phyloP scores from a whole-genome alignment of 1,284 basidiomycete species.

The Erythrobasidium hasegawianum region DNA sequence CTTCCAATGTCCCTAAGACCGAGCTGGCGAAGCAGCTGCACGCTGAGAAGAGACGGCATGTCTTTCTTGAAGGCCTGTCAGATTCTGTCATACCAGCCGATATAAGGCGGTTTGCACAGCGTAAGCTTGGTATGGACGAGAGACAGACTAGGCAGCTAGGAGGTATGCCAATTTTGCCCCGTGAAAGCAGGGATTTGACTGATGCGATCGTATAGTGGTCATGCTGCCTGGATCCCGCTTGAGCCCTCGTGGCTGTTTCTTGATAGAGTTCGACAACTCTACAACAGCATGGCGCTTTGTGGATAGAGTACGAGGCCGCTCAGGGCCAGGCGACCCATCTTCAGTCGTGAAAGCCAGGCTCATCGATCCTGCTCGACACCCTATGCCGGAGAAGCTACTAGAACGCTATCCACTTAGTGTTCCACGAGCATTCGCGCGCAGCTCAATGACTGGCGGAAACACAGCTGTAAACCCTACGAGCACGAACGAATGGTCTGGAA shows the following conservation, averaged over 20 bases:
- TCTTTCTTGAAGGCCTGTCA: background rate
- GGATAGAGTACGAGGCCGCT: background rate
- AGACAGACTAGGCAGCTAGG: background rate
- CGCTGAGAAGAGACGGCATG: background rate
- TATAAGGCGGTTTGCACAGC: background rate
- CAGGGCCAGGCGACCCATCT: conserved; percentile 1
- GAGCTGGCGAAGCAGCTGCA: background rate
- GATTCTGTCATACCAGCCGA: background rate
- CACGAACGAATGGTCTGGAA: conserved; percentile 4
- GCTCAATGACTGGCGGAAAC: background rate
- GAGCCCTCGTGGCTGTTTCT: background rate
- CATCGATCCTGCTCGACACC: conserved; percentile 9
- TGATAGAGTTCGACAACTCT: background rate
- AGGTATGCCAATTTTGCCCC: no score
- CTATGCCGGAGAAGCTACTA: background rate
- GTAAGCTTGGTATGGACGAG: background rate
- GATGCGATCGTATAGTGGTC: background rate
- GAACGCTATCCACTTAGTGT: conserved; percentile 12
- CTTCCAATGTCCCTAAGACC: background rate
- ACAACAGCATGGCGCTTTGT: background rate
- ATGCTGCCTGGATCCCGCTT: background rate
- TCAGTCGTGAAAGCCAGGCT: conserved; percentile 10
- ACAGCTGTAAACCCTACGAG: background rate
- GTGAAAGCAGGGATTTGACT: no score
- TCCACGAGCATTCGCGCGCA: background rate